Base-by-base conservation (phyloP, 73 alveolate genomes). In the Paramecium biaurelia region DNA sequence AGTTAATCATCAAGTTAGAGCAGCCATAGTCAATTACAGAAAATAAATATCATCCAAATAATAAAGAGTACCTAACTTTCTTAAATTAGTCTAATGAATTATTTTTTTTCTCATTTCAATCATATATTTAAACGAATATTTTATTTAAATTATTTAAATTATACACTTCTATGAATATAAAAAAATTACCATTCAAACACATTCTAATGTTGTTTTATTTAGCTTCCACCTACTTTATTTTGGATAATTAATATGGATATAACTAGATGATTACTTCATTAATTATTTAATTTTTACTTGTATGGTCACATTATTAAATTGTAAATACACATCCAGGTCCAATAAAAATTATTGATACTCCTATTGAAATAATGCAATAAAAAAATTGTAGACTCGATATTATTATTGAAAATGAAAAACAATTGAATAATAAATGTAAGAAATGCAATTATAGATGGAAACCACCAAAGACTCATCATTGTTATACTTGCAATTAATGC, bases 381-480 rank as follows among this genome's bases (percentile, higher is more conserved):
- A 89, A 89, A 43, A 86, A 58, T 10, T 76, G 21, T 2, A 76
- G 26, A 41, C 70, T 74, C 32, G 14, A 34, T 42, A 37, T 37
- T 14, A 24, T 74, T 32, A 24, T 2, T 0, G 9, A 0, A 32
- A 74, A 41, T n/a, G 76, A 30, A 38, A 7, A 5, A 24, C 18
- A n/a, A 2, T 63, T 63, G 49, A 8, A 26, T 11, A 26, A 63
- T 1, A 28, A 28, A 32, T 85, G 92, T 34, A 2, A 21, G 2
- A 30, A 11, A 35, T 97, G 99, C 72, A 93, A 97, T 28, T 85
- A 92, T 67, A n/a, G 18, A 5, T 92, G 87, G 86, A 76, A 98
- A 45, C 99, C 99, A 10, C 98, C 98, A 1, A 94, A 98, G 85
- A 85, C 99, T 34, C 96, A 94, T 23, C 99, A 97, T 92, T 97